phyloP scores from a whole-genome alignment of 192 early-diverging fungal genomes.

The Coemansia sp. region DNA sequence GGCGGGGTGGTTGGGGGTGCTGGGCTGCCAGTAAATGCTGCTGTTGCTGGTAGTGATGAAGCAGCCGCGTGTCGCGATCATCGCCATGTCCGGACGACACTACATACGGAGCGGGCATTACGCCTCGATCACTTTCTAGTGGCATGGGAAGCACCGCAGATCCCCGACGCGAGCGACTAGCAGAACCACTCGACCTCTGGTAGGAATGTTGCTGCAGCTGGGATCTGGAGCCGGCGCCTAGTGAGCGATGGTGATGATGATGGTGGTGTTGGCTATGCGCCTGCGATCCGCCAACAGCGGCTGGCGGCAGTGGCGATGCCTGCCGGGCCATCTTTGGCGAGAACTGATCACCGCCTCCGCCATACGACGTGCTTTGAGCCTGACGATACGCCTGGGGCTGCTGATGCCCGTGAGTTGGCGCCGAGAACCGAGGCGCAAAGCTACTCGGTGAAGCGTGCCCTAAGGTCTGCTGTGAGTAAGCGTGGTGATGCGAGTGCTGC shows the following conservation, averaged over 20 bases:
- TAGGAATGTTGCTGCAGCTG: background rate
- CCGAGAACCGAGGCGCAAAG: background rate
- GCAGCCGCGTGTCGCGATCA: background rate
- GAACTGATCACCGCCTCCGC: background rate
- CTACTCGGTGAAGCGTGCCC: background rate
- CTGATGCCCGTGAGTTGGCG: slow-evolving; percentile 3
- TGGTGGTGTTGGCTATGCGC: slow-evolving; percentile 2
- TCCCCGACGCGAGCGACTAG: background rate
- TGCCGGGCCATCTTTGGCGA: background rate
- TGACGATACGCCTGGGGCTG: background rate
- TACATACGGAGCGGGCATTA: background rate
- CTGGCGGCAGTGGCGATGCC: background rate
- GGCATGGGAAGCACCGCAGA: background rate
- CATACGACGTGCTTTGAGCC: background rate
- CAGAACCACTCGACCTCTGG: background rate
- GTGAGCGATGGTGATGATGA: background rate
- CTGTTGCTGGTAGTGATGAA: background rate
- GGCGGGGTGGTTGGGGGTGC: background rate
- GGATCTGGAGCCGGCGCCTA: background rate
- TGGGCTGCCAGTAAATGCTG: no score
- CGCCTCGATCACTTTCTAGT: background rate
- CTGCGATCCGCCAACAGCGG: background rate
- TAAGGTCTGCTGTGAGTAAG: background rate
- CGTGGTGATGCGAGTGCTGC: background rate
- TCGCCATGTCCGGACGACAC: background rate